Conservation (phyloP, 345 rosid genomes). For the Pelargonium nanum region DNA sequence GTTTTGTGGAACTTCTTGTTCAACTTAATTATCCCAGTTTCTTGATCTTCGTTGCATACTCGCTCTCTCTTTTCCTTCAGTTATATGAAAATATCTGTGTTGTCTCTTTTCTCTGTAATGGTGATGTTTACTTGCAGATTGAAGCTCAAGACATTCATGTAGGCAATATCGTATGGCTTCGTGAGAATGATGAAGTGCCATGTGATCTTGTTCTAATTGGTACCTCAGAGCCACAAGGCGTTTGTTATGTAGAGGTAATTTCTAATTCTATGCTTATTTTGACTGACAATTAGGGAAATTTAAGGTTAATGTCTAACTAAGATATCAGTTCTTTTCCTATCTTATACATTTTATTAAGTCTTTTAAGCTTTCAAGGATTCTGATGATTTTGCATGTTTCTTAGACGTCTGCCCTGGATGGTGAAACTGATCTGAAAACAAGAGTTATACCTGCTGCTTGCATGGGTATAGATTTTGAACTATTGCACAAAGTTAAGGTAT, state of each 20-base stretch:
- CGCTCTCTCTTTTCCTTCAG: background rate
- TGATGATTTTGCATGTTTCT: background rate
- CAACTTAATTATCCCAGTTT: background rate
- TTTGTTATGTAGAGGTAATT: constrained; percentile 83
- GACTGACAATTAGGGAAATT: background rate
- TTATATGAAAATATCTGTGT: constrained; percentile 12
- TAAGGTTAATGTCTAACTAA: background rate
- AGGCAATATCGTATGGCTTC: constrained; percentile 94
- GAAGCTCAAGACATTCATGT: constrained; percentile 84
- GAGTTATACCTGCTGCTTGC: constrained; percentile 82
- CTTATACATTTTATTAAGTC: background rate
- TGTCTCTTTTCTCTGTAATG: constrained; percentile 13
- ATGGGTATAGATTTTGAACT: constrained; percentile 79
- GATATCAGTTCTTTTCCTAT: background rate
- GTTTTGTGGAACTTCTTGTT: background rate
- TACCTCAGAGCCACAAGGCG: constrained; percentile 85
- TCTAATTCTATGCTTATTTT: background rate
- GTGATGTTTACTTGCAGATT: constrained; percentile 36
- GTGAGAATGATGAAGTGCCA: constrained; percentile 98
- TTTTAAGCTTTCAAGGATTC: background rate
- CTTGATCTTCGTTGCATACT: background rate
- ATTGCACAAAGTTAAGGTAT: constrained; percentile 88
- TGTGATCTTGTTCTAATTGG: constrained; percentile 96
- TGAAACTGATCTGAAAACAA: constrained; percentile 93
- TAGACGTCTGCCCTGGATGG: constrained; percentile 95